A percentile compares a stretch with the other conserved stretches of the same genome.
These are phyloP conservation scores for Poronia punctata DNA, from an alignment of 495 filamentous ascomycete species.

Conservation along the genomic window DNA sequence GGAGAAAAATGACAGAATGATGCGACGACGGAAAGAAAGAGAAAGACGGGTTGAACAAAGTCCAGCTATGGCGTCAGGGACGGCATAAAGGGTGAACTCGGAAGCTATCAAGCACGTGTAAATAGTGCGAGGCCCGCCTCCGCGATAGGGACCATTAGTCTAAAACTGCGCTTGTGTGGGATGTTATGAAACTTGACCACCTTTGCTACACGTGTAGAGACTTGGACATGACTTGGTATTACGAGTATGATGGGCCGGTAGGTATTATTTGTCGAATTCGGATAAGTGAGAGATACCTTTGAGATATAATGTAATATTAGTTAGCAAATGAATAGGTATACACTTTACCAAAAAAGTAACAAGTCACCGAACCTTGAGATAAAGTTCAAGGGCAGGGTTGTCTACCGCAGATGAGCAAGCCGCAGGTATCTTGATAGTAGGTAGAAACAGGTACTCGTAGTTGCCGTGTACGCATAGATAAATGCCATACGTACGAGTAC, in stretches of 20 bases:
- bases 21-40: not conserved
- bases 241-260: not conserved
- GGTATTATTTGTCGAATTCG: no score
- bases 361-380: no score
- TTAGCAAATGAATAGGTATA: no score
- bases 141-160: conserved; percentile 2
- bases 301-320: no score
- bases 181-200: not conserved
- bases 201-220: not conserved
- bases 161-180: conserved; percentile 1
- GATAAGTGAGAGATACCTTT: no score
- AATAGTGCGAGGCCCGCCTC: not conserved
- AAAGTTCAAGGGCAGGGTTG: no score
- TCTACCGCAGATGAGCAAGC: no score
- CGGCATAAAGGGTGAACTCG: conserved; percentile 1
- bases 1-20: no score
- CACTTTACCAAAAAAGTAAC: no score
- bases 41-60: not conserved
- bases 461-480: conserved; percentile 11
- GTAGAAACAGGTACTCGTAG: no score
- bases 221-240: not conserved
- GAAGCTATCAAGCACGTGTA: conserved; percentile 4
- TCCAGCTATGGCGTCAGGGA: not conserved
- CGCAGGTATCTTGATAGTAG: no score
- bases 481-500: conserved; percentile 6